A percentile compares a stretch with the other conserved stretches of the same genome.
These are phyloP conservation scores for Amaranthus palmeri DNA, from an alignment of 148 eudicot genomes.

Conservation along the genomic window DNA sequence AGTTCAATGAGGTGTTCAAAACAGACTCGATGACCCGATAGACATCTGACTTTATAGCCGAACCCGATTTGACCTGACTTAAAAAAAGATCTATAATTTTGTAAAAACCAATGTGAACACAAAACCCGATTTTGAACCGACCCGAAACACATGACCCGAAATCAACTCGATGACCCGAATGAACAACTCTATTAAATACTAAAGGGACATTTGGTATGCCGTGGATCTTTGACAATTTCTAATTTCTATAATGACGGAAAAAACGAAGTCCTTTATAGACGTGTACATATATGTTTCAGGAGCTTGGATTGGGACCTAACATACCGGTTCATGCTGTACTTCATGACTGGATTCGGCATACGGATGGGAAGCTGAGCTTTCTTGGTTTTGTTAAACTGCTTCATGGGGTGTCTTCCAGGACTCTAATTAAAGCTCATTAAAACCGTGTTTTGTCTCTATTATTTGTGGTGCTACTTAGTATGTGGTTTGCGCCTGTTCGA, in stretches of 20 bases:
- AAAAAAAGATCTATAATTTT: too few relatives aligned
- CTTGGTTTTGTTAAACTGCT: slow-evolving; percentile 86
- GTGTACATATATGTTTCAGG: slow-evolving; percentile 42
- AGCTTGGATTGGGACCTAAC: slow-evolving; percentile 83
- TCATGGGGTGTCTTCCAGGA: slow-evolving; percentile 66
- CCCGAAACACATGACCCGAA: too few relatives aligned
- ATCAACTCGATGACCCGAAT: too few relatives aligned
- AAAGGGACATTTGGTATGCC: too few relatives aligned
- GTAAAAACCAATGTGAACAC: too few relatives aligned
- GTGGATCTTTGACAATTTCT: not conserved
- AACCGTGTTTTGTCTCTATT: not conserved
- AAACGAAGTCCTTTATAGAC: not conserved
- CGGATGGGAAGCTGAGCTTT: slow-evolving; percentile 96
- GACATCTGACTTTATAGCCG: too few relatives aligned
- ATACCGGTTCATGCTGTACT: slow-evolving; percentile 95
- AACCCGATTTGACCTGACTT: too few relatives aligned
- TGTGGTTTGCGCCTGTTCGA: slow-evolving; percentile 14
- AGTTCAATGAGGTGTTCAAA: too few relatives aligned
- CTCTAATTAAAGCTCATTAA: slow-evolving; percentile 58
- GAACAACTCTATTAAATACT: too few relatives aligned
- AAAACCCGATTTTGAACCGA: too few relatives aligned
- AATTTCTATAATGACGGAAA: not conserved
- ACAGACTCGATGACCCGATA: too few relatives aligned
- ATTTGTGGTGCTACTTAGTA: slow-evolving; percentile 11
- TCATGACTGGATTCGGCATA: slow-evolving; percentile 91